Conservation (phyloP, 371 early-diverging fungal genomes). For the Circinella umbellata region DNA sequence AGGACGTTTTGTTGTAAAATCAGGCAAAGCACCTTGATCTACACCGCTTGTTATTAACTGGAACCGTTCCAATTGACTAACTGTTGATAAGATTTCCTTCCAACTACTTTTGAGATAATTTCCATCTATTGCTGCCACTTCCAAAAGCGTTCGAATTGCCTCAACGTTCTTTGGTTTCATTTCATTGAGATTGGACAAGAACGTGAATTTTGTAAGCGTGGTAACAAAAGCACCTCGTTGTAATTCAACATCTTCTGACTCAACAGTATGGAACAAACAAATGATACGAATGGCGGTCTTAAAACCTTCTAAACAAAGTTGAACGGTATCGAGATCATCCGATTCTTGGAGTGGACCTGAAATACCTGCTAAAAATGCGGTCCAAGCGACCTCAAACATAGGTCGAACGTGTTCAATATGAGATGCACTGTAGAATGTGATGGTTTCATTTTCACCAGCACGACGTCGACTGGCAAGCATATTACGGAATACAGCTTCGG, state of each 20-base stretch:
- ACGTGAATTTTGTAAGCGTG: conserved; percentile 87
- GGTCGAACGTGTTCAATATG: conserved; percentile 89
- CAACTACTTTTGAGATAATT: conserved; percentile 85
- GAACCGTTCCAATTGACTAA: conserved; percentile 85
- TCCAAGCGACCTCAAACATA: conserved; percentile 95
- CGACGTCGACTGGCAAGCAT: conserved; percentile 53
- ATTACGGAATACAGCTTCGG: conserved; percentile 59
- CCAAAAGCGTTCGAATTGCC: conserved; percentile 83
- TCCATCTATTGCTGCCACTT: conserved; percentile 84
- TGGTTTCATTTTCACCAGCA: conserved; percentile 48
- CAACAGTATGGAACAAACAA: conserved; percentile 74
- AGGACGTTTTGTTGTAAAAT: conserved; percentile 31
- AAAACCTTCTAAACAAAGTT: conserved; percentile 80
- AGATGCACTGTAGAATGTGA: conserved; percentile 70
- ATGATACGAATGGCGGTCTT: conserved; percentile 80
- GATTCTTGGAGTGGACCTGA: conserved; percentile 87
- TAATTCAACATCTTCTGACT: conserved; percentile 76
- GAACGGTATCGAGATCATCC: conserved; percentile 73
- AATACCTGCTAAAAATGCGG: conserved; percentile 84
- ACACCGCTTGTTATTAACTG: conserved; percentile 64
- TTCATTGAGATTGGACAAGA: conserved; percentile 79
- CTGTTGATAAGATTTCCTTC: conserved; percentile 88
- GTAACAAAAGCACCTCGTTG: conserved; percentile 91
- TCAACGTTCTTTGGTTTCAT: conserved; percentile 89
- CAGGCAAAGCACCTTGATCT: conserved; percentile 43